Evolutionary conservation across 2,329 filamentous ascomycete genomes (phyloP).

Genomic region (Fusarium albosuccineum): DNA sequence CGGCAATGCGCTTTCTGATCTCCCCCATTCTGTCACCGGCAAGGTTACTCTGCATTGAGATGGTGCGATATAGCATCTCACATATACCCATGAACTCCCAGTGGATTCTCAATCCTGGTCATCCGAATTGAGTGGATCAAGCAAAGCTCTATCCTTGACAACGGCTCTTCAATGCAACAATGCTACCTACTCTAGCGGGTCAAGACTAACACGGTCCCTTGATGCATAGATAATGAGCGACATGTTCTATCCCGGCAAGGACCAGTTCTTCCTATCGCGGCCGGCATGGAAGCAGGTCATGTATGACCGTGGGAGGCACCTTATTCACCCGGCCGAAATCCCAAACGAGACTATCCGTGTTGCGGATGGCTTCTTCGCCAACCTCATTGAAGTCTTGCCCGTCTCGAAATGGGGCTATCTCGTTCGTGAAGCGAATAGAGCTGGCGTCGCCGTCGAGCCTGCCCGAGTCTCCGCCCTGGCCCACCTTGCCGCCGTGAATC

Average conservation of each 20-base stretch:
- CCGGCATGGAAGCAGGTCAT: conserved; percentile 55
- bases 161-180: conserved; percentile 26
- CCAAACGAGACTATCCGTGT: conserved; percentile 42
- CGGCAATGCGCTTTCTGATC: conserved; percentile 15
- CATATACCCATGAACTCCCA: conserved; percentile 42
- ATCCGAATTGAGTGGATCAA: conserved; percentile 37
- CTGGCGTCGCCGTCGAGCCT: conserved; percentile 47
- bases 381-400: conserved; percentile 52
- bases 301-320: conserved; percentile 40
- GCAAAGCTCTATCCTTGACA: conserved; percentile 26
- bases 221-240: conserved; percentile 53
- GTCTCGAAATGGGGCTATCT: conserved; percentile 50
- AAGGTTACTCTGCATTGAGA: conserved; percentile 43
- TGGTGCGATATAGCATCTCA: conserved; percentile 46
- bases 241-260: conserved; percentile 52
- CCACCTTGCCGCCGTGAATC: conserved; percentile 45
- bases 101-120: conserved; percentile 40
- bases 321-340: conserved; percentile 44
- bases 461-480: conserved; percentile 48
- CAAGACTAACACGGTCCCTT: conserved; percentile 39
- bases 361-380: conserved; percentile 51
- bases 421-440: conserved; percentile 49
- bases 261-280: conserved; percentile 54
- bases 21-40: conserved; percentile 34
- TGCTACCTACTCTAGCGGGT: conserved; percentile 41